Conservation (phyloP, 495 filamentous ascomycete genomes). For the Hypoxylon intermedium region DNA sequence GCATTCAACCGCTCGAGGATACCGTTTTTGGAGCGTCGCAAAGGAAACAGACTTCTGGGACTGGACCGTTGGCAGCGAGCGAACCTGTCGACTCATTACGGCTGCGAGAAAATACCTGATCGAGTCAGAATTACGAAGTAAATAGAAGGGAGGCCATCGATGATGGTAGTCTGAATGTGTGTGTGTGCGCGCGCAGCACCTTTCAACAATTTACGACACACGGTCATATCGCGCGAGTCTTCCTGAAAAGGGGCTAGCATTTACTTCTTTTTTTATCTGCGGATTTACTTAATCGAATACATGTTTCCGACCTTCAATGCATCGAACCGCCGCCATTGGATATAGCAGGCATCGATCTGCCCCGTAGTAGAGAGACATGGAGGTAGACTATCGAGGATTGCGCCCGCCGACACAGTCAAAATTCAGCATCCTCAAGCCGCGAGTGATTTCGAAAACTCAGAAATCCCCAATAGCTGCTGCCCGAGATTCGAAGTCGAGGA, state of each 20-base stretch:
- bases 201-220: slow-evolving; percentile 3
- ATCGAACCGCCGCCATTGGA: slow-evolving; percentile 25
- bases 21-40: slow-evolving; percentile 21
- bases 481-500: slow-evolving; percentile 31
- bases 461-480: slow-evolving; percentile 24
- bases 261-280: slow-evolving; percentile 5
- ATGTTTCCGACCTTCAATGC: slow-evolving; percentile 39
- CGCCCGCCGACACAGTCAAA: slow-evolving; percentile 36
- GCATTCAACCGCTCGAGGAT: slow-evolving; percentile 25
- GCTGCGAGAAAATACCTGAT: slow-evolving; percentile 24
- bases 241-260: neutral
- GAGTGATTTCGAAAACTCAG: slow-evolving; percentile 22
- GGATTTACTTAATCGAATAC: slow-evolving; percentile 17
- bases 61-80: slow-evolving; percentile 25
- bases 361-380: slow-evolving; percentile 44
- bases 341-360: slow-evolving; percentile 41
- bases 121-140: slow-evolving; percentile 22
- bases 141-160: neutral
- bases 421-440: slow-evolving; percentile 28
- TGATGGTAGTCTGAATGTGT: slow-evolving; percentile 17
- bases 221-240: neutral
- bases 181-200: slow-evolving; percentile 14
- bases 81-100: slow-evolving; percentile 7
- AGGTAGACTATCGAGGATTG: slow-evolving; percentile 32
- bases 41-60: slow-evolving; percentile 13